Evolutionary conservation across 129 eudicot species (phyloP), one percentile per base, ranked within the genome.

Genomic region (Heracleum sosnowskyi): DNA sequence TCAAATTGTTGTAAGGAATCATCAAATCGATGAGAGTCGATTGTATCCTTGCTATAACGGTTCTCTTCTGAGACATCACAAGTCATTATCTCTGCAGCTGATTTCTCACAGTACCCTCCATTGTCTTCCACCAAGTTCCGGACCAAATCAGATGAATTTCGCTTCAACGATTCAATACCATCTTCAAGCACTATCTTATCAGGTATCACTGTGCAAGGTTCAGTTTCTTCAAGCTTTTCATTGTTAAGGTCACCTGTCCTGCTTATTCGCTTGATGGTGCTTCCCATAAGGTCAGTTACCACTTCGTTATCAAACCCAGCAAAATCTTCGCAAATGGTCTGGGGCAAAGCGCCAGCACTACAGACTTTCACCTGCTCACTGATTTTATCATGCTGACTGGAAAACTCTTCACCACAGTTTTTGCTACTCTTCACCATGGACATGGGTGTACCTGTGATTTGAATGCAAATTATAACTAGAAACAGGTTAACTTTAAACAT

Each of bases 381-480:
- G 33, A 26, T 24, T 29, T 60, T 60, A 66, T 66, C 72, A 31
- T 66, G 11, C 39, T 66, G 36, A 66, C 40, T 6, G 34, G 33
- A 60, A 60, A 60, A n/a, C 33, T 11, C 68, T 60, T 60, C 6
- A 60, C 16, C 33, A n/a, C 33, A 26, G 16, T 60, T 2, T n/a
- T 9, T 26, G 68, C 68, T 26, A 60, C 33, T 60, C 33, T 60
- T 60, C 68, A 60, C 68, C 0, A 60, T n/a, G 33, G 68, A 60
- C 68, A 60, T 60, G 33, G 68, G 68, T 10, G 68, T 60, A n/a
- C 68, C 68, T 60, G 68, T 60, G 11, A 60, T 60, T 60, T n/a
- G 17, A n/a, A 60, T 26, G 68, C 68, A 26, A 60, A 16, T 2
- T 29, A 60, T 60, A 60, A 26, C 3, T 60, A 60, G 5, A 26